Conservation (phyloP, 495 filamentous ascomycete genomes). For the Apodospora peruviana region DNA sequence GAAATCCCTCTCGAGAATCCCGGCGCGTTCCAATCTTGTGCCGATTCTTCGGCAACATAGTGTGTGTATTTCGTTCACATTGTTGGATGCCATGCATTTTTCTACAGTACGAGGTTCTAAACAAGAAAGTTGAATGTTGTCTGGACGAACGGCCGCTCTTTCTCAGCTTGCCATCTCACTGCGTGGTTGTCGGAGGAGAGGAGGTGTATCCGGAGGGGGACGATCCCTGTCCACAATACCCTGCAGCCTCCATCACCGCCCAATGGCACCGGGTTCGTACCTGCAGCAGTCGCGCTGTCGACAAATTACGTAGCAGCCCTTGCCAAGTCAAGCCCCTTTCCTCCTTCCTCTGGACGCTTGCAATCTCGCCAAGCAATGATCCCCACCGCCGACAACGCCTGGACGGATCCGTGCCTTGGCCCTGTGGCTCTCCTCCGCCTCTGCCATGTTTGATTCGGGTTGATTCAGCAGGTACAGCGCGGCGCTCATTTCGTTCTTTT, state of each 20-base stretch:
- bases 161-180: too few relatives aligned
- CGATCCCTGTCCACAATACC: not conserved
- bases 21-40: too few relatives aligned
- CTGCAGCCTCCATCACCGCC: not conserved
- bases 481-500: constrained; percentile 33
- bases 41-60: too few relatives aligned
- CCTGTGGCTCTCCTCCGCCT: constrained; percentile 2
- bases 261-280: constrained; percentile 9
- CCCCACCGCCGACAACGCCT: constrained; percentile 9
- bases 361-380: constrained; percentile 32
- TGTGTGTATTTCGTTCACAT: too few relatives aligned
- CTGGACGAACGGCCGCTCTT: too few relatives aligned
- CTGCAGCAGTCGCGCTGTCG: constrained; percentile 18
- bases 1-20: too few relatives aligned
- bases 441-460: too few relatives aligned
- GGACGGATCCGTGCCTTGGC: not conserved
- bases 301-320: constrained; percentile 3
- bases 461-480: constrained; percentile 14
- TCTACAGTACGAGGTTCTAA: too few relatives aligned
- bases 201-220: too few relatives aligned
- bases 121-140: too few relatives aligned
- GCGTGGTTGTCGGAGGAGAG: too few relatives aligned
- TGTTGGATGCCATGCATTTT: too few relatives aligned
- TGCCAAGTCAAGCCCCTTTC: constrained; percentile 6
- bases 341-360: constrained; percentile 1